These are phyloP conservation scores for Ocimum tenuiflorum DNA, from an alignment of 257 asterid genomes.

Conservation along the genomic window DNA sequence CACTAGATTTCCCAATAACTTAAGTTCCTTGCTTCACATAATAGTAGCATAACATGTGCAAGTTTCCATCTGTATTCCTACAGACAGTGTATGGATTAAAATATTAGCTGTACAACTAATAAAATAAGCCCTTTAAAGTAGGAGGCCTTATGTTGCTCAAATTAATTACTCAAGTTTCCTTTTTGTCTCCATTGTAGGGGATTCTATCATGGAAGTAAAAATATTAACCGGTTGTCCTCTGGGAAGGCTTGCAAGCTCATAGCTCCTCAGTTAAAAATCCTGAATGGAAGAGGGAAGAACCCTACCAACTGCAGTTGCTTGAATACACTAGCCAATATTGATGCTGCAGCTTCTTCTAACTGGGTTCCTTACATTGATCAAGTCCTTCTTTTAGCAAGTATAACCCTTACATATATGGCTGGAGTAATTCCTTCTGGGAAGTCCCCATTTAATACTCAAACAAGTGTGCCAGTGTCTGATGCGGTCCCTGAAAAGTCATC, in stretches of 20 bases:
- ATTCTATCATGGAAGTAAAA: constrained; percentile 21
- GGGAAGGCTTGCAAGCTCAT: constrained; percentile 29
- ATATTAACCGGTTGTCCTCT: constrained; percentile 16
- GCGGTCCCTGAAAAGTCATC: constrained; percentile 41
- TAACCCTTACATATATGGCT: constrained; percentile 67
- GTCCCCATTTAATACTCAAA: constrained; percentile 25
- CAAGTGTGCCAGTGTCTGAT: constrained; percentile 29
- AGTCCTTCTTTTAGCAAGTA: constrained; percentile 65
- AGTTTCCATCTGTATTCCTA: not conserved
- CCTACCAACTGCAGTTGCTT: constrained; percentile 39
- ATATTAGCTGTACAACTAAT: not conserved
- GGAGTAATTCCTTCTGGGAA: constrained; percentile 55
- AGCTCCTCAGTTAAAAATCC: constrained; percentile 22
- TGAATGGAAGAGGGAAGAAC: constrained; percentile 24
- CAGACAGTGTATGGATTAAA: not conserved
- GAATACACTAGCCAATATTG: constrained; percentile 49
- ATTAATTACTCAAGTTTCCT: constrained; percentile 5
- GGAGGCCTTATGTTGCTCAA: not conserved
- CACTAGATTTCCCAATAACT: not conserved
- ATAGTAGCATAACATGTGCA: not conserved
- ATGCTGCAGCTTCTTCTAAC: constrained; percentile 33
- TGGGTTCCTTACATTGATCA: constrained; percentile 71
- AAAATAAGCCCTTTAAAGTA: not conserved
- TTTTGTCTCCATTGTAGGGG: constrained; percentile 29
- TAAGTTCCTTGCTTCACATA: not conserved